Base-by-base conservation (phyloP, 352 stramenopile species). In the Phytophthora hybrid region DNA sequence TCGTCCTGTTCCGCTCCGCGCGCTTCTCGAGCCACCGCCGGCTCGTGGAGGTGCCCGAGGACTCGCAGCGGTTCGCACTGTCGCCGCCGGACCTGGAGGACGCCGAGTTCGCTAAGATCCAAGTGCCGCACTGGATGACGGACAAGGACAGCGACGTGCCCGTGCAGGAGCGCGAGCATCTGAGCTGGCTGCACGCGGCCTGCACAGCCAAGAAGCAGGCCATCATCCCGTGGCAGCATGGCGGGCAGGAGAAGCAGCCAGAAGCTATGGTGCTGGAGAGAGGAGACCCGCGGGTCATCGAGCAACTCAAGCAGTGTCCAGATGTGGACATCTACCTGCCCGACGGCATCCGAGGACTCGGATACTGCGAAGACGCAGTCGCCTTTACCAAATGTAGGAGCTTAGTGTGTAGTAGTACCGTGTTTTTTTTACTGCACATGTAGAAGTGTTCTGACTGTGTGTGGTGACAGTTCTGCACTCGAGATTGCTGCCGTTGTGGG, bases 361-460 rank as follows among this genome's bases (percentile, higher is more conserved):
- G 79, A 18, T 89, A 89, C 68, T 89, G 81, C 52, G 81, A 89
- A 75, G 81, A 89, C 37, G 74, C 55, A 8, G 64, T 78, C 9
- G 81, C 66, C 5, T 89, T 87, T 60, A 64, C 79, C 21, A 83
- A 87, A 63, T 83, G 73, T 84, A 76, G 29, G 32, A 18, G 14
- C n/a, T 18, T 26, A 26, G 23, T 26, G 23, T 26, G 23, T 26
- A 26, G 23, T 26, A 26, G 23, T 26, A 26, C 23, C 23, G 23
- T 26, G 23, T 3, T 26, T 26, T 26, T 26, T 26, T 26, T 26
- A 26, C 23, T 26, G n/a, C n/a, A n/a, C n/a, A n/a, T n/a, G 23
- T 26, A 26, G 23, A 26, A 26, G 1, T 3, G 44, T 52, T 11
- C 41, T 44, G 46, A 58, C 23, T 55, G 9, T 52, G 2, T 52